These are phyloP conservation scores for Botrytis medusae DNA, from an alignment of 2,329 filamentous ascomycete genomes.

Conservation along the genomic window DNA sequence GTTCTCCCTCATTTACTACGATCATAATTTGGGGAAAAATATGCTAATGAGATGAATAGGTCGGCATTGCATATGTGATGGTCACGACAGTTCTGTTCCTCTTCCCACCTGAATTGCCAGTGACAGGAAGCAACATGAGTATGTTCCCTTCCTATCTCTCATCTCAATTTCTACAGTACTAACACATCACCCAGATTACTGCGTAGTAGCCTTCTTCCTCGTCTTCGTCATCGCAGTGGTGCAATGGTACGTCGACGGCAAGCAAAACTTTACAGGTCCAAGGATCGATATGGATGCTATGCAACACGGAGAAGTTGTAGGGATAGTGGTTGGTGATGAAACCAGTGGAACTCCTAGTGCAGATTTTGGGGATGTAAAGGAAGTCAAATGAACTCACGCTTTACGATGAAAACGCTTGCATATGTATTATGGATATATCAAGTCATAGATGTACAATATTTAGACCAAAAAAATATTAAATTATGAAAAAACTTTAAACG, in stretches of 20 bases:
- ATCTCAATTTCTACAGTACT: not conserved
- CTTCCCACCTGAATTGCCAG: conserved; percentile 59
- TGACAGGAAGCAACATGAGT: conserved; percentile 62
- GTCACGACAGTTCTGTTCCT: conserved; percentile 64
- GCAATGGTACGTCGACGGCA: conserved; percentile 60
- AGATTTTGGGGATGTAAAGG: not conserved
- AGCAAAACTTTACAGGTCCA: conserved; percentile 54
- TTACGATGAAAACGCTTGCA: not conserved
- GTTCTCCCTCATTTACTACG: conserved; percentile 39
- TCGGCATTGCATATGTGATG: conserved; percentile 57
- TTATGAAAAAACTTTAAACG: not conserved
- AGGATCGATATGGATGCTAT: conserved; percentile 45
- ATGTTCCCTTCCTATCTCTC: not conserved
- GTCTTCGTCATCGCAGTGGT: conserved; percentile 44
- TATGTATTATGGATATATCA: not conserved
- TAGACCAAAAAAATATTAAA: not conserved
- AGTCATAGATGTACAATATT: not conserved
- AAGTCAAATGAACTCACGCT: not conserved
- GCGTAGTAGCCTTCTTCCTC: conserved; percentile 45
- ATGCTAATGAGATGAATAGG: conserved; percentile 26
- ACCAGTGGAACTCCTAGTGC: not conserved
- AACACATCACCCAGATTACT: conserved; percentile 28
- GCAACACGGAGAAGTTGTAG: conserved; percentile 34
- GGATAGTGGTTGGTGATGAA: conserved; percentile 20
- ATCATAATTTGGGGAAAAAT: conserved; percentile 24